A percentile compares a stretch with the other conserved stretches of the same genome.
Conservation (phyloP, 2,329 filamentous ascomycete genomes). For the Ciborinia camelliae region DNA sequence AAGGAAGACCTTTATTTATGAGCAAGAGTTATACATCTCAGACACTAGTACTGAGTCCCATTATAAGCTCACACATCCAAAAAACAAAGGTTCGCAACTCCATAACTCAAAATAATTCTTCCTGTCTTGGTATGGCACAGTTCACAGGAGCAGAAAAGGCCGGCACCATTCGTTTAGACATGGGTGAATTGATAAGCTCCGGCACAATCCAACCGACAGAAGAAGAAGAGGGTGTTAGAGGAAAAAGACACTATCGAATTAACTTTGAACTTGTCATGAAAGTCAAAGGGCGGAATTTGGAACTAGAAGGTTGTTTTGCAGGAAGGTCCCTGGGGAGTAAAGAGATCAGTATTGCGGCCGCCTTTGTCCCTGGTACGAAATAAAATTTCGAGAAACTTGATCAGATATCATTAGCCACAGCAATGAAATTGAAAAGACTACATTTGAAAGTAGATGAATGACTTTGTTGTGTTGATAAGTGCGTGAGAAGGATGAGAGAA, state of each 20-base stretch:
- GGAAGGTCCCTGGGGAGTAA: not conserved
- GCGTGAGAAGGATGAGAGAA: no score
- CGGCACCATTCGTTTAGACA: not conserved
- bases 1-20: not conserved
- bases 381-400: not conserved
- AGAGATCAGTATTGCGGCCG: slow-evolving; percentile 5
- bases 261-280: slow-evolving; percentile 8
- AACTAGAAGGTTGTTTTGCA: not conserved
- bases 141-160: slow-evolving; percentile 1
- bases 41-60: slow-evolving; percentile 4
- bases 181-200: not conserved
- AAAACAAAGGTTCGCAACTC: slow-evolving; percentile 3
- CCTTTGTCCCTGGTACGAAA: slow-evolving; percentile 4
- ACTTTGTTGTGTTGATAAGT: no score
- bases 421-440: not conserved
- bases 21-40: slow-evolving; percentile 11
- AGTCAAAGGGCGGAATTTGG: not conserved
- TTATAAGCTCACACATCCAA: slow-evolving; percentile 1
- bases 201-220: not conserved
- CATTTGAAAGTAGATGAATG: not conserved
- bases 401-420: not conserved
- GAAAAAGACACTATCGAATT: not conserved
- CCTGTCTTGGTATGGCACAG: not conserved
- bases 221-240: not conserved
- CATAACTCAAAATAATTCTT: not conserved